These are phyloP conservation scores for Capsella rubella DNA, from an alignment of 441 rosid genomes.

Conservation along the genomic window DNA sequence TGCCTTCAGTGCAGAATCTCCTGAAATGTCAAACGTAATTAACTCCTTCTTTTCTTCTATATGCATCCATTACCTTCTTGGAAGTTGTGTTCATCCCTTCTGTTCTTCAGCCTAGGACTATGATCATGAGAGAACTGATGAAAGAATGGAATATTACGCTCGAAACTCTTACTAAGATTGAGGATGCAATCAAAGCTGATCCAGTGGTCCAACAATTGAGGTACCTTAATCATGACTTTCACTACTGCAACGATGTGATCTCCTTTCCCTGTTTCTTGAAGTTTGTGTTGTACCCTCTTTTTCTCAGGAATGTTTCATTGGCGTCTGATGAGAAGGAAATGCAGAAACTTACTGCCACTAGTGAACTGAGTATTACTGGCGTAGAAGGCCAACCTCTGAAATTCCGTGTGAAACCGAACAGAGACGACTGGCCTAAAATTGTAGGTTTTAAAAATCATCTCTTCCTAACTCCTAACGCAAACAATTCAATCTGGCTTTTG, in stretches of 20 bases:
- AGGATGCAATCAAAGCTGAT: background rate
- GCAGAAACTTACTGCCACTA: background rate
- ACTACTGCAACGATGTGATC: constrained; percentile 11
- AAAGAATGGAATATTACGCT: background rate
- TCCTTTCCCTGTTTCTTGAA: constrained; percentile 5
- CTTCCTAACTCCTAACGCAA: constrained; percentile 18
- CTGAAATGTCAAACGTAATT: constrained; percentile 21
- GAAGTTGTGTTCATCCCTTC: constrained; percentile 10
- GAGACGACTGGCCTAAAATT: background rate
- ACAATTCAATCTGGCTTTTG: constrained; percentile 16
- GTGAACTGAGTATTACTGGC: background rate
- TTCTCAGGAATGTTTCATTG: constrained; percentile 11
- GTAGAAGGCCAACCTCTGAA: background rate
- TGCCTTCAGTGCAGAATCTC: constrained; percentile 25
- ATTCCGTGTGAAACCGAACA: background rate
- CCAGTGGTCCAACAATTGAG: background rate
- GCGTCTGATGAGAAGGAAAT: background rate
- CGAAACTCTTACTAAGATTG: background rate
- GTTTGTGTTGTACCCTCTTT: constrained; percentile 3
- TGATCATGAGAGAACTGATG: constrained; percentile 8
- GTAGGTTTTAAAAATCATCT: constrained; percentile 19
- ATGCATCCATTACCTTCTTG: constrained; percentile 8
- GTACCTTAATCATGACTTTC: constrained; percentile 22
- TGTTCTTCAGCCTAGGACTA: constrained; percentile 28
- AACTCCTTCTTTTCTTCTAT: constrained; percentile 15